These are phyloP conservation scores for Cordyceps cicadae DNA, from an alignment of 2,329 filamentous ascomycete genomes.

Conservation along the genomic window DNA sequence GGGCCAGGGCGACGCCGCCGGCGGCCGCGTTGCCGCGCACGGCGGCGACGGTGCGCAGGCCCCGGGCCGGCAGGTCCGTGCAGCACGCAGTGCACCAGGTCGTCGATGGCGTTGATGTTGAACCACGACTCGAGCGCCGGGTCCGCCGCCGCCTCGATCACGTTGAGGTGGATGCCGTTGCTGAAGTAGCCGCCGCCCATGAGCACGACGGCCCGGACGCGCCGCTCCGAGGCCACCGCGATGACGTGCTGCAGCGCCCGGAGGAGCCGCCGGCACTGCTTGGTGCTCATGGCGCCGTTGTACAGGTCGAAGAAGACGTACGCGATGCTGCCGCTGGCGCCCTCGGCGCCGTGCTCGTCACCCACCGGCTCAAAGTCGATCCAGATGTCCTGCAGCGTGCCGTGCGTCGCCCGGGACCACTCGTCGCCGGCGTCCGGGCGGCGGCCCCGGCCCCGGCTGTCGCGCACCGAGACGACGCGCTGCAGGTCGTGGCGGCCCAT, in stretches of 20 bases:
- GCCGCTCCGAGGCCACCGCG: slow-evolving; percentile 16
- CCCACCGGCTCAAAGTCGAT: slow-evolving; percentile 24
- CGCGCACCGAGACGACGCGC: slow-evolving; percentile 13
- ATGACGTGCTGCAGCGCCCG: slow-evolving; percentile 28
- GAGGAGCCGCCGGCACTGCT: slow-evolving; percentile 29
- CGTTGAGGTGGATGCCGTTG: slow-evolving; percentile 36
- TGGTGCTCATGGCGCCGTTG: slow-evolving; percentile 35
- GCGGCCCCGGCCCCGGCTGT: slow-evolving; percentile 9
- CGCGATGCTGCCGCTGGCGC: slow-evolving; percentile 21
- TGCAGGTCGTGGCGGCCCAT: slow-evolving; percentile 20
- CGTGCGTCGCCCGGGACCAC: slow-evolving; percentile 22
- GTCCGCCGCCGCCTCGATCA: slow-evolving; percentile 31
- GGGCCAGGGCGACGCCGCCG: slow-evolving; percentile 33
- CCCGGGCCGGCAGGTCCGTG: slow-evolving; percentile 27
- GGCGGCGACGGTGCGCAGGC: slow-evolving; percentile 30
- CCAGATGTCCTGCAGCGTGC: slow-evolving; percentile 32
- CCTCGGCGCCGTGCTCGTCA: slow-evolving; percentile 14
- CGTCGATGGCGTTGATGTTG: slow-evolving; percentile 37
- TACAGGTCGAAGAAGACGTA: slow-evolving; percentile 36
- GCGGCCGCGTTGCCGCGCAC: slow-evolving; percentile 34
- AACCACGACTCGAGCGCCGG: slow-evolving; percentile 32
- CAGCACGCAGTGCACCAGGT: slow-evolving; percentile 30
- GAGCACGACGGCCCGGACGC: slow-evolving; percentile 30
- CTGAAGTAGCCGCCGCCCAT: slow-evolving; percentile 33
- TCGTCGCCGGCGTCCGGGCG: slow-evolving; percentile 15